Conservation (phyloP, 2,329 filamentous ascomycete genomes). For the Xylaria sp. region DNA sequence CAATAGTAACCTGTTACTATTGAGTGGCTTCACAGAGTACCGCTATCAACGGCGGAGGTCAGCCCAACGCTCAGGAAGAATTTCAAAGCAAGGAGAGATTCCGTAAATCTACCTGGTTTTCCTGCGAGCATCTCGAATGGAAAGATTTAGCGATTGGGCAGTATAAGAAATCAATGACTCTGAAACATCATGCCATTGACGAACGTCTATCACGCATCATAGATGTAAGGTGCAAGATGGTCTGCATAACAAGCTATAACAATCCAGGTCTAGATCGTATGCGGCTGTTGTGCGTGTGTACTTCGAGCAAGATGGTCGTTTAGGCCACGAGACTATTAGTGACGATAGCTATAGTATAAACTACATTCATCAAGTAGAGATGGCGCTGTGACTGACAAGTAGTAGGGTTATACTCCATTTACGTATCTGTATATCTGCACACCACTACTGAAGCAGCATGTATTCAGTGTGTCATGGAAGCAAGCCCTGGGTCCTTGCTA, state of each 20-base stretch:
- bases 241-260: conserved; percentile 12
- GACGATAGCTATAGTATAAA: too few relatives aligned
- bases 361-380: not conserved
- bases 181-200: conserved; percentile 4
- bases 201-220: not conserved
- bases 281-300: conserved; percentile 16
- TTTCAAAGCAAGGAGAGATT: too few relatives aligned
- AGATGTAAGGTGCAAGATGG: conserved; percentile 23
- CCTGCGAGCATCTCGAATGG: not conserved
- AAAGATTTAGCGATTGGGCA: not conserved
- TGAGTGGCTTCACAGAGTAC: too few relatives aligned
- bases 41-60: too few relatives aligned
- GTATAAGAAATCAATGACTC: conserved; percentile 12
- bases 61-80: too few relatives aligned
- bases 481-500: not conserved
- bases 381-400: not conserved
- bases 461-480: not conserved
- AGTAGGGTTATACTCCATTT: too few relatives aligned
- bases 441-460: not conserved
- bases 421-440: not conserved
- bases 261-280: conserved; percentile 12
- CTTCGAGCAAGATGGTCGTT: conserved; percentile 2
- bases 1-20: too few relatives aligned
- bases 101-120: not conserved
- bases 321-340: conserved; percentile 20